Percentiles rank a stretch among this genome's conserved stretches.
Conservation (phyloP, 2,329 filamentous ascomycete species). For the Aspergillus ruber region DNA sequence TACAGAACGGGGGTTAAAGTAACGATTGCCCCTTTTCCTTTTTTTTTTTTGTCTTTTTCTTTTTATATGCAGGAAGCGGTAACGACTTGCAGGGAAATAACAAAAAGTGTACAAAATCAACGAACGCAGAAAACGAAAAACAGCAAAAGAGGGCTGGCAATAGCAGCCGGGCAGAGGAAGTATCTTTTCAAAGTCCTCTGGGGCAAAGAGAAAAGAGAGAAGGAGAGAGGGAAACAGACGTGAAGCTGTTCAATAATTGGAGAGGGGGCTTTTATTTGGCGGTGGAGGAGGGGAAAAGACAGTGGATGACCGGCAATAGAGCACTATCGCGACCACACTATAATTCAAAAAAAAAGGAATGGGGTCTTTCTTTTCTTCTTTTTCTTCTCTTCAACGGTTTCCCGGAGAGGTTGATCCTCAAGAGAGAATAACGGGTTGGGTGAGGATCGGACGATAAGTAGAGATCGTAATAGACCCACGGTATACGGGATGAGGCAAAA, state of each 20-base stretch:
- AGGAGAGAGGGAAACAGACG: too few species aligned
- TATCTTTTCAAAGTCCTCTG: too few species aligned
- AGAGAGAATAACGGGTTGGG: too few species aligned
- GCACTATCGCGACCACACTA: background rate
- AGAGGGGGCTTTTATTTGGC: background rate
- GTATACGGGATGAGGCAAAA: background rate
- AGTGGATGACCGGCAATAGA: background rate
- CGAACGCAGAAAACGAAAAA: background rate
- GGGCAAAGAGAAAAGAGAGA: too few species aligned
- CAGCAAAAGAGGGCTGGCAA: background rate
- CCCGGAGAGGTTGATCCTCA: too few species aligned
- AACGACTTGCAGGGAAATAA: background rate
- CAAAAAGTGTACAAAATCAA: background rate
- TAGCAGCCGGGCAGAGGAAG: background rate
- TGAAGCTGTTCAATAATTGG: background rate
- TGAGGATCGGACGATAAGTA: background rate
- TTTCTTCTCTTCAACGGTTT: background rate
- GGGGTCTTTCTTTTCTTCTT: background rate
- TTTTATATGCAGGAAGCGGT: conserved; percentile 1
- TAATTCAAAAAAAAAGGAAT: background rate
- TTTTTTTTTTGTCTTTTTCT: background rate
- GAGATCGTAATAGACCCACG: background rate
- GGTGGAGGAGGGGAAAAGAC: background rate
- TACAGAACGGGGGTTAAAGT: background rate
- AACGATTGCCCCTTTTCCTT: background rate